Base-by-base conservation (phyloP, 139 green algal species). In the Edaphochlamys debaryana region DNA sequence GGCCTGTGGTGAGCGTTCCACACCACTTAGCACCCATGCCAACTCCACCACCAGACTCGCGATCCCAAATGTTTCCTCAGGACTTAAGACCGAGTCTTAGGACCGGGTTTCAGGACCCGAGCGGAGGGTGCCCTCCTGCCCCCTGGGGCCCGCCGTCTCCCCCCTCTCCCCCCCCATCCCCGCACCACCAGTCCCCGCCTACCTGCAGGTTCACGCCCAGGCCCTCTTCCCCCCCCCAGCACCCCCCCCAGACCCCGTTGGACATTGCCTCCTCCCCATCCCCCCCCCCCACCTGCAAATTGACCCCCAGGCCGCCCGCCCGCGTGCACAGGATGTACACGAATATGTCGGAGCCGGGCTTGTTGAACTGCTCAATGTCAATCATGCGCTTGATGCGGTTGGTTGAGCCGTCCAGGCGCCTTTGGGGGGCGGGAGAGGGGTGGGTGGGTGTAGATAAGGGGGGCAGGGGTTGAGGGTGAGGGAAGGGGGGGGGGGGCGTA, bases 191-290 rank as follows among this genome's bases (percentile, higher is more conserved):
- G 17, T 34, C 48, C 34, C 27, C 64, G 8, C 52, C 4, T 48
- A 87, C 82, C 82, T 90, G 87, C 82, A 98, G 95, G 88, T 98
- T 98, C 79, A 98, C 95, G 69, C 95, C 95, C 78, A 98, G 88
- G 0, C 95, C 95, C n/a, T n/a, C n/a, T n/a, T n/a, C n/a, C n/a
- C n/a, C n/a, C n/a, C n/a, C n/a, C n/a, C n/a, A n/a, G n/a, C n/a
- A n/a, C n/a, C n/a, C n/a, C n/a, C n/a, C n/a, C n/a, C n/a, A n/a
- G n/a, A n/a, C n/a, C n/a, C n/a, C n/a, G n/a, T n/a, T n/a, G n/a
- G n/a, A n/a, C n/a, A n/a, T n/a, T n/a, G n/a, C n/a, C n/a, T n/a
- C n/a, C n/a, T n/a, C n/a, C n/a, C n/a, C n/a, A n/a, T n/a, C n/a
- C 45, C 73, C 27, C n/a, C 27, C 64, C 23, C 52, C 4, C 63